Evolutionary conservation across 2,329 filamentous ascomycete species (phyloP).

Genomic region (Botrytis fabae): DNA sequence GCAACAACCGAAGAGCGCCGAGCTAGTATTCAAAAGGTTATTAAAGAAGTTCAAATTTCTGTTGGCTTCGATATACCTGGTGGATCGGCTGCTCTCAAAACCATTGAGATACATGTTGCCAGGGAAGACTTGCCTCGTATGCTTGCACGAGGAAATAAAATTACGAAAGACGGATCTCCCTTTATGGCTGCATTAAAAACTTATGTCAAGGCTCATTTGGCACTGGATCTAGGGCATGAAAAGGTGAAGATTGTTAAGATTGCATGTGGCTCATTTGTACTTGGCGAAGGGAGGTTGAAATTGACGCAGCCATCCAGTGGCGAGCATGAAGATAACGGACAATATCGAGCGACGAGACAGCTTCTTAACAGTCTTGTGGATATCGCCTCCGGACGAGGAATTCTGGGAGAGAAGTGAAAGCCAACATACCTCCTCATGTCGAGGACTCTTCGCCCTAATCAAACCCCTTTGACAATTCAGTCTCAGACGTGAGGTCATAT

Average conservation of each 20-base stretch:
- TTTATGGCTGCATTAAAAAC: conserved; percentile 45
- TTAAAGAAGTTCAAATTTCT: conserved; percentile 36
- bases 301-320: conserved; percentile 34
- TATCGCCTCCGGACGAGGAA: conserved; percentile 27
- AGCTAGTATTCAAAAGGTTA: conserved; percentile 26
- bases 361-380: conserved; percentile 33
- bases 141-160: conserved; percentile 32
- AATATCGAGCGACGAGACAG: conserved; percentile 31
- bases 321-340: conserved; percentile 27
- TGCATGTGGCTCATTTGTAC: conserved; percentile 45
- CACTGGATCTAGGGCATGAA: conserved; percentile 44
- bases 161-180: conserved; percentile 33
- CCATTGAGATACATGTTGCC: conserved; percentile 47
- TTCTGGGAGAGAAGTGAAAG: conserved; percentile 18
- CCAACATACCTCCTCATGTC: background rate
- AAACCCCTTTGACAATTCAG: background rate
- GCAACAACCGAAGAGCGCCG: conserved; percentile 29
- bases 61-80: conserved; percentile 38
- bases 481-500: background rate
- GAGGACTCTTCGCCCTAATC: background rate
- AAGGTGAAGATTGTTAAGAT: conserved; percentile 46
- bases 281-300: conserved; percentile 47
- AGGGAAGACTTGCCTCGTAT: conserved; percentile 43
- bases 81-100: conserved; percentile 41
- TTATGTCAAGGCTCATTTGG: conserved; percentile 46